A percentile compares a stretch with the other conserved stretches of the same genome.
These are phyloP conservation scores for Pulveroboletus sp. DNA, from an alignment of 768 basidiomycete species.

Conservation along the genomic window DNA sequence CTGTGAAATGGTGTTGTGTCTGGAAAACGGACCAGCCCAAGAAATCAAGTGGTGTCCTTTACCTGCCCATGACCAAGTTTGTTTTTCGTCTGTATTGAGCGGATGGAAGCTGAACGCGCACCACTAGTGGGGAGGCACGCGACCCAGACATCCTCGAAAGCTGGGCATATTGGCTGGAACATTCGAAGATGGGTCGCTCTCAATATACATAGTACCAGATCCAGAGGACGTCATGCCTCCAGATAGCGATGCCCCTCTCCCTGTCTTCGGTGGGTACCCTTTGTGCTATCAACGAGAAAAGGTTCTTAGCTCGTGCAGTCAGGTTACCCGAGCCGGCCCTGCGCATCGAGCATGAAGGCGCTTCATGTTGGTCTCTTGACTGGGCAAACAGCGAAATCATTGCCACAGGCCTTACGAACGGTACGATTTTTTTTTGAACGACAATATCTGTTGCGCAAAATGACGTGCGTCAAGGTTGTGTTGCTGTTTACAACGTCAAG, in stretches of 20 bases:
- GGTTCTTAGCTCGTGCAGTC: slow-evolving; percentile 37
- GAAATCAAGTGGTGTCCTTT: slow-evolving; percentile 93
- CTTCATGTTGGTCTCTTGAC: slow-evolving; percentile 77
- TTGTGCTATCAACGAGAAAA: not conserved
- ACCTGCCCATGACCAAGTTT: slow-evolving; percentile 66
- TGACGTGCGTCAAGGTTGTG: slow-evolving; percentile 38
- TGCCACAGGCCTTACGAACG: slow-evolving; percentile 82
- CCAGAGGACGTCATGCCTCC: slow-evolving; percentile 49
- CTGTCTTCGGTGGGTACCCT: slow-evolving; percentile 50
- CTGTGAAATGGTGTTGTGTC: slow-evolving; percentile 84
- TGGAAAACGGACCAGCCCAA: slow-evolving; percentile 76
- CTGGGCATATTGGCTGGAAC: slow-evolving; percentile 82
- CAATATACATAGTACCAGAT: slow-evolving; percentile 76
- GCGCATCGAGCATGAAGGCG: slow-evolving; percentile 71
- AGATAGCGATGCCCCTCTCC: slow-evolving; percentile 29
- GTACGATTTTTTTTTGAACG: slow-evolving; percentile 35
- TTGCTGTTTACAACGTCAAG: slow-evolving; percentile 57
- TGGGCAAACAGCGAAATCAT: slow-evolving; percentile 87
- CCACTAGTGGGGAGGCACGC: slow-evolving; percentile 20
- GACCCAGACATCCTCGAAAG: slow-evolving; percentile 43
- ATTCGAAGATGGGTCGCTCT: slow-evolving; percentile 85
- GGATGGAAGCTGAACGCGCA: not conserved
- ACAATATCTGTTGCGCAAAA: not conserved
- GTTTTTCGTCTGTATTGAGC: slow-evolving; percentile 14
- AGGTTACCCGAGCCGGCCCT: slow-evolving; percentile 61